A percentile compares a stretch with the other conserved stretches of the same genome.
Evolutionary conservation across 306 rosid species (phyloP).

Genomic region (Trifolium repens): DNA sequence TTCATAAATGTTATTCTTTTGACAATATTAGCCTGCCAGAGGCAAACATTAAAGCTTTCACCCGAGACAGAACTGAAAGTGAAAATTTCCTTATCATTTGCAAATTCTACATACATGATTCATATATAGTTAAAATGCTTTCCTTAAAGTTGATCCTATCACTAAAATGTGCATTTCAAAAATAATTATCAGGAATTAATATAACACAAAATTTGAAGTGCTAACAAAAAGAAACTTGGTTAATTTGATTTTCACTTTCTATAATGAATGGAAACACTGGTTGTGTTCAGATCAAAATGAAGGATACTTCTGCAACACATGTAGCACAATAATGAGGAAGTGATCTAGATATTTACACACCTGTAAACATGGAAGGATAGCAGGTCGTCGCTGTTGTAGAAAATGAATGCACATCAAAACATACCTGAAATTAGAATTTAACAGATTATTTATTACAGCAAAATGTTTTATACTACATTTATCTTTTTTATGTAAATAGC

Average conservation of each 20-base stretch:
- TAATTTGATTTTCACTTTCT: conserved; percentile 16
- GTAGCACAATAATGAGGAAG: conserved; percentile 4
- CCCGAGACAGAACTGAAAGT: not conserved
- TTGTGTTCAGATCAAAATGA: conserved; percentile 20
- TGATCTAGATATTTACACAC: conserved; percentile 47
- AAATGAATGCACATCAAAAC: conserved; percentile 98
- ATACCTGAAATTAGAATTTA: conserved; percentile 71
- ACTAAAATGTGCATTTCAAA: not conserved
- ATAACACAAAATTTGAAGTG: not conserved
- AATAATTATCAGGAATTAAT: not conserved
- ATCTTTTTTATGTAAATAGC: not conserved
- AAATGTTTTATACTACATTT: conserved; percentile 17
- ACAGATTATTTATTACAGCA: conserved; percentile 8
- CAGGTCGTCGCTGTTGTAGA: conserved; percentile 81
- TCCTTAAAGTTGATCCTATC: conserved; percentile 1
- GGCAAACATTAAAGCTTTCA: conserved; percentile 2
- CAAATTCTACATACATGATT: conserved; percentile 10
- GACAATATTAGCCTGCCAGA: not conserved
- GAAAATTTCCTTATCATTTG: not conserved
- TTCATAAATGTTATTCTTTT: not conserved
- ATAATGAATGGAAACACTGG: conserved; percentile 6
- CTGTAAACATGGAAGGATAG: conserved; percentile 98
- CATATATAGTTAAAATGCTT: conserved; percentile 11
- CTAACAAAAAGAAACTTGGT: not conserved
- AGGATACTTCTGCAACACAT: not conserved